These are phyloP conservation scores for Elsinoe perseae DNA, from an alignment of 2,329 filamentous ascomycete genomes.

Conservation along the genomic window DNA sequence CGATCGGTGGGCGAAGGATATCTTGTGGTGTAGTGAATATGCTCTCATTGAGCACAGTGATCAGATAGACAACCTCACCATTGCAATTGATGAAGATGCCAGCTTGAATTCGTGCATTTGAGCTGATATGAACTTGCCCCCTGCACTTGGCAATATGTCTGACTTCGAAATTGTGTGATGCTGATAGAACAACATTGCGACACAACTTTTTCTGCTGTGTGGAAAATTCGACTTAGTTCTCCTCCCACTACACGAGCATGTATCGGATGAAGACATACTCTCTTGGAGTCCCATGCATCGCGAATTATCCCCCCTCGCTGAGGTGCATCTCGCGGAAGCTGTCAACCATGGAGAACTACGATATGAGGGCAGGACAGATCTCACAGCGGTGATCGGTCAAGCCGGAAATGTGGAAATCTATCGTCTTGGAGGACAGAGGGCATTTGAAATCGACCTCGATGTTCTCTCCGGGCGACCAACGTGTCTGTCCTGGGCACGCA, in stretches of 20 bases:
- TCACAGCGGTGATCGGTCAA: constrained; percentile 65
- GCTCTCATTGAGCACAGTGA: background rate
- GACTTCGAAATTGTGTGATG: background rate
- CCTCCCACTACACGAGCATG: constrained; percentile 2
- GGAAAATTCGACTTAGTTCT: background rate
- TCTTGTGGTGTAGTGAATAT: constrained; percentile 55
- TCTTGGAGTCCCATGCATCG: background rate
- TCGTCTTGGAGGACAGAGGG: constrained; percentile 66
- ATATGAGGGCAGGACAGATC: constrained; percentile 78
- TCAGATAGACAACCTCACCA: background rate
- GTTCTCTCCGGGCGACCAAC: constrained; percentile 10
- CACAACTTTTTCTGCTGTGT: no score
- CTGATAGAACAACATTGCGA: no score
- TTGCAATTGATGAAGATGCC: background rate
- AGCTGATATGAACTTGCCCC: background rate
- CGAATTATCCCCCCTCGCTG: constrained; percentile 33
- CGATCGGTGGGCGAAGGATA: constrained; percentile 70
- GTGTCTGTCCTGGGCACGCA: constrained; percentile 1
- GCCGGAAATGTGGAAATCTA: constrained; percentile 66
- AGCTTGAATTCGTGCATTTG: no score
- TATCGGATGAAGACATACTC: background rate
- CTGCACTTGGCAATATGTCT: background rate
- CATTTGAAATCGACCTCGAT: constrained; percentile 44
- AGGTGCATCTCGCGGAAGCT: constrained; percentile 50
- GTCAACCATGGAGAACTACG: constrained; percentile 54